Conservation (phyloP, 441 rosid genomes). For the Raphanus hybrid region DNA sequence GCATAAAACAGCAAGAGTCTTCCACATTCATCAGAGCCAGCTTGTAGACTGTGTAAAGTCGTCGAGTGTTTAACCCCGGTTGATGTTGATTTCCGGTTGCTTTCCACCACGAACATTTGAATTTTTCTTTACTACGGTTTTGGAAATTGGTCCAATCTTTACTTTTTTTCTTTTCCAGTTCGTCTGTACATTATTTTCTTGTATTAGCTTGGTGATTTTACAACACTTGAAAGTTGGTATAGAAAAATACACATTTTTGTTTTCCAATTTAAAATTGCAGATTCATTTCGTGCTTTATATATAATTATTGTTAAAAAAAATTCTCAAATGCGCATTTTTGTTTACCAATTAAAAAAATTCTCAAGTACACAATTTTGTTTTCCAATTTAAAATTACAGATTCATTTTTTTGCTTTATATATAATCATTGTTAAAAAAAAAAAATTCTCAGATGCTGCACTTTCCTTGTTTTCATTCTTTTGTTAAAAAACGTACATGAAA, state of each 20-base stretch:
- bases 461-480: too few relatives aligned
- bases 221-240: not conserved
- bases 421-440: too few relatives aligned
- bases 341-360: too few relatives aligned
- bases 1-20: constrained; percentile 80
- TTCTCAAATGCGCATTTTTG: too few relatives aligned
- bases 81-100: not conserved
- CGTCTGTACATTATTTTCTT: constrained; percentile 28
- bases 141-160: constrained; percentile 5
- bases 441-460: too few relatives aligned
- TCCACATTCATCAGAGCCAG: constrained; percentile 59
- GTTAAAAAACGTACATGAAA: too few relatives aligned
- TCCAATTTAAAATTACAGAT: too few relatives aligned
- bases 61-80: constrained; percentile 7
- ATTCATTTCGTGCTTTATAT: too few relatives aligned
- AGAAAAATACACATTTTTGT: not conserved
- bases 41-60: constrained; percentile 52
- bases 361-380: too few relatives aligned
- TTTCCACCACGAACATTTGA: not conserved
- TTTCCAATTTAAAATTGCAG: not conserved
- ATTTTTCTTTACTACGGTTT: constrained; percentile 8
- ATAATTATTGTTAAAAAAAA: too few relatives aligned
- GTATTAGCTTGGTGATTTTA: constrained; percentile 26
- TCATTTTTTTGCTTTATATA: too few relatives aligned
- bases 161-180: not conserved